These are phyloP conservation scores for Eragrostis tef DNA, from an alignment of 202 grass and related monocot species.

Conservation along the genomic window DNA sequence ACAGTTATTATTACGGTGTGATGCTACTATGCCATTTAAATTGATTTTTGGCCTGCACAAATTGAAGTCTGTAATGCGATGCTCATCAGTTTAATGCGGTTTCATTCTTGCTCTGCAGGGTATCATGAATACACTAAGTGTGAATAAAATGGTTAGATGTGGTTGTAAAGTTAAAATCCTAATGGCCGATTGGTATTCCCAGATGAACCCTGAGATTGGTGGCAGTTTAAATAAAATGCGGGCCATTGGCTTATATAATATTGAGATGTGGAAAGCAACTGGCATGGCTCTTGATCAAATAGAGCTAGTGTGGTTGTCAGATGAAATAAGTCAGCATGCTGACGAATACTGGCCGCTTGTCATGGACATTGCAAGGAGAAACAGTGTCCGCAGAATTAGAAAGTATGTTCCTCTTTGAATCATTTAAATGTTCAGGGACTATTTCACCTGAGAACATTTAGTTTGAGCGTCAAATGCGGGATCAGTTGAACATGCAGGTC, in stretches of 20 bases:
- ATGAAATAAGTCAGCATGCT: slow-evolving; percentile 43
- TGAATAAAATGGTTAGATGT: slow-evolving; percentile 56
- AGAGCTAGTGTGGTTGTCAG: slow-evolving; percentile 57
- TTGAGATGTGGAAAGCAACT: slow-evolving; percentile 59
- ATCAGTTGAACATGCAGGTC: slow-evolving; percentile 15
- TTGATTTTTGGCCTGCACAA: not conserved
- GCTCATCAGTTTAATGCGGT: not conserved
- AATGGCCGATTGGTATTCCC: slow-evolving; percentile 56
- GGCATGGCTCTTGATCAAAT: slow-evolving; percentile 55
- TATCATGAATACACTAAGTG: slow-evolving; percentile 45
- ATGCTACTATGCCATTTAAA: not conserved
- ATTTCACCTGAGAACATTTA: not conserved
- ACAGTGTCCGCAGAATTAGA: slow-evolving; percentile 21
- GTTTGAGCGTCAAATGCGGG: not conserved
- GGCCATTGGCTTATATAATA: slow-evolving; percentile 36
- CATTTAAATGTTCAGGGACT: not conserved
- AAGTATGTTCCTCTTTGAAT: slow-evolving; percentile 27
- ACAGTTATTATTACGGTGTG: not conserved
- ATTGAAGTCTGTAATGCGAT: slow-evolving; percentile 10
- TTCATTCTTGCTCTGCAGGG: slow-evolving; percentile 21
- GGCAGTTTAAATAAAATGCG: slow-evolving; percentile 48
- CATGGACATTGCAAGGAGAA: slow-evolving; percentile 46
- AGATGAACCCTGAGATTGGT: slow-evolving; percentile 46
- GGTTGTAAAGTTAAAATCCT: slow-evolving; percentile 57
- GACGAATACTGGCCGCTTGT: slow-evolving; percentile 54